Base-by-base conservation (phyloP, 139 green algal genomes). In the Chlorella vulgaris region DNA sequence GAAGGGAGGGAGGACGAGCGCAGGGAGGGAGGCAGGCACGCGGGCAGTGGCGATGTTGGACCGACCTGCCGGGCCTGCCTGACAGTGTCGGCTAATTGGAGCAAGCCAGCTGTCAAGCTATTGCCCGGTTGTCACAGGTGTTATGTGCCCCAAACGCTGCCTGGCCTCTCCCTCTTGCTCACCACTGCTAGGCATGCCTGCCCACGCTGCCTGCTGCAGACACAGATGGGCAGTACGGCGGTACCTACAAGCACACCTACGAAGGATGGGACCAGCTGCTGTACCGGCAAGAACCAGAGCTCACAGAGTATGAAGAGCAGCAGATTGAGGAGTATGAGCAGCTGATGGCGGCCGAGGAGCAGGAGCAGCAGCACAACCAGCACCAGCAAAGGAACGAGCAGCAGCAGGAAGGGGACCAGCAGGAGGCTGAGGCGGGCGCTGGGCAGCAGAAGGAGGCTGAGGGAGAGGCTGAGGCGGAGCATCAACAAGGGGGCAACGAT, bases 201-300 rank as follows among this genome's bases (percentile, higher is more conserved):
- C 67, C 13, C 6, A 6, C 22, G 26, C 53, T 35, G 3, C 39
- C 26, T 50, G 13, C 35, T 2, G 78, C 78, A 83, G 78, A 85
- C 51, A 88, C 79, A 1, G 39, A 74, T 19, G 79, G 21, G 24
- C 79, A 88, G 51, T 85, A 82, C 22, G 40, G 78, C 36, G 78
- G 50, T 4, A 10, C 35, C 15, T 78, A 83, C 78, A 4, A 26
- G 35, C 66, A 83, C 28, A 6, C 55, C 22, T 76, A 83, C 35
- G 65, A 76, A n/a, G 78, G 78, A 13, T 83, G 78, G 78, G 78
- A 83, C 38, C 13, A 69, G n/a, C 70, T 51, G n/a, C 43, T 58
- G 18, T 71, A 83, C 68, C 33, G 60, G 38, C 68, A 71, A n/a
- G n/a, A n/a, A n/a, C n/a, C n/a, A n/a, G n/a, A n/a, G n/a, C n/a